These are phyloP conservation scores for Alternaria triticimaculans DNA, from an alignment of 2,329 filamentous ascomycete genomes.

Conservation along the genomic window DNA sequence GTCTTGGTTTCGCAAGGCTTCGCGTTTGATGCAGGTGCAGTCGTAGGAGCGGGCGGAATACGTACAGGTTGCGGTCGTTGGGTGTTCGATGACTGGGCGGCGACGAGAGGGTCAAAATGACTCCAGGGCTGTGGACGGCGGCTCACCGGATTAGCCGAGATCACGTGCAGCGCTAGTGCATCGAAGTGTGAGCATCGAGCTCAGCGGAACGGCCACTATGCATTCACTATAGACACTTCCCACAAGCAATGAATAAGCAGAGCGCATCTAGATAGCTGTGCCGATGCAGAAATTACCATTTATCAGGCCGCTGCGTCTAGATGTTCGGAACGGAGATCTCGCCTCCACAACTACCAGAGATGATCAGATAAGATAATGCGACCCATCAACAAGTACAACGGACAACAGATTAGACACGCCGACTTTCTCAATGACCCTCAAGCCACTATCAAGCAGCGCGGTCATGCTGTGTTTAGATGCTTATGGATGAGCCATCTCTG, in stretches of 20 bases:
- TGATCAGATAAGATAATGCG: constrained; percentile 16
- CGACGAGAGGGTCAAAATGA: constrained; percentile 27
- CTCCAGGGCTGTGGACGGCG: constrained; percentile 12
- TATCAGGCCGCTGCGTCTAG: background rate
- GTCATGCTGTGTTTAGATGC: background rate
- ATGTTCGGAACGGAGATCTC: background rate
- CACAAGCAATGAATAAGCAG: background rate
- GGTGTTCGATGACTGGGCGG: constrained; percentile 41
- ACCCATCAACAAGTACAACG: constrained; percentile 2
- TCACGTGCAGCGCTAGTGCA: constrained; percentile 23
- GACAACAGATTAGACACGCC: background rate
- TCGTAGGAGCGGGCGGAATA: constrained; percentile 24
- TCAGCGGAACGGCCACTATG: background rate
- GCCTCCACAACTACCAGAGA: background rate
- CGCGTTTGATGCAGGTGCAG: background rate
- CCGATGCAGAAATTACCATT: background rate
- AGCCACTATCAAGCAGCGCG: background rate
- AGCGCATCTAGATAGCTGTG: background rate
- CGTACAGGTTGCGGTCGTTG: constrained; percentile 45
- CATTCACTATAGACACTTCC: background rate
- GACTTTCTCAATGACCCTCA: background rate
- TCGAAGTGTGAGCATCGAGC: background rate
- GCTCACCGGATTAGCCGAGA: constrained; percentile 28
- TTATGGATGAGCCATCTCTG: background rate
- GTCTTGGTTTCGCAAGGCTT: constrained; percentile 12